Percentiles rank a stretch among this genome's conserved stretches.
Conservation (phyloP, 192 early-diverging fungal species). For the Entomortierella chlamydospora region DNA sequence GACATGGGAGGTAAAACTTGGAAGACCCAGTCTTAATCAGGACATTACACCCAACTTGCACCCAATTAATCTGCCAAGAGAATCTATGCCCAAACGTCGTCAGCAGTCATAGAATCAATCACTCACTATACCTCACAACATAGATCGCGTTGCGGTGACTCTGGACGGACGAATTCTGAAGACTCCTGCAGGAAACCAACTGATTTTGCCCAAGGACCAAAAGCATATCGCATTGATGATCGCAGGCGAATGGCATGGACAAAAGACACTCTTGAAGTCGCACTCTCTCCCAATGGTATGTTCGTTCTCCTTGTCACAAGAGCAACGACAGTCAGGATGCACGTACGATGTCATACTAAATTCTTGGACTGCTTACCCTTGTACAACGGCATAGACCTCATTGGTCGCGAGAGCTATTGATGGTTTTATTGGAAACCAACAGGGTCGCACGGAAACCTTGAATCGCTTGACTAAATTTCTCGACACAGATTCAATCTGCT, state of each 20-base stretch:
- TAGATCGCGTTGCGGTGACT: conserved; percentile 62
- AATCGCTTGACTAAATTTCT: conserved; percentile 83
- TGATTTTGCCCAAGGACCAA: conserved; percentile 70
- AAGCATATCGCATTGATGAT: conserved; percentile 81
- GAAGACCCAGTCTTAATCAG: too few relatives aligned
- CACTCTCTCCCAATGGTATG: conserved; percentile 89
- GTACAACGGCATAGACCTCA: conserved; percentile 74
- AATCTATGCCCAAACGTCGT: too few relatives aligned
- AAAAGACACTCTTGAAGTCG: conserved; percentile 79
- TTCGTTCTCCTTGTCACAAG: neutral
- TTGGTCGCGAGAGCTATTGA: conserved; percentile 89
- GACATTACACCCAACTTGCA: too few relatives aligned
- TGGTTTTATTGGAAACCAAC: conserved; percentile 65
- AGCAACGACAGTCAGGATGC: too few relatives aligned
- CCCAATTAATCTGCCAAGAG: too few relatives aligned
- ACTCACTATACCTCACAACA: neutral
- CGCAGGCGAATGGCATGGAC: conserved; percentile 95
- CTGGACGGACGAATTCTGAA: conserved; percentile 87
- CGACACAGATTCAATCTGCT: conserved; percentile 92
- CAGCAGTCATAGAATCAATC: too few relatives aligned
- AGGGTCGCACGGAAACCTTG: conserved; percentile 75
- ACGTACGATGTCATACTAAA: too few relatives aligned
- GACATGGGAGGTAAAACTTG: conserved; percentile 57
- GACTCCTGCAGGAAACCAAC: conserved; percentile 80
- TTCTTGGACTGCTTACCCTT: neutral